Evolutionary conservation across 2,329 filamentous ascomycete genomes (phyloP).

Genomic region (Cordyceps militaris): DNA sequence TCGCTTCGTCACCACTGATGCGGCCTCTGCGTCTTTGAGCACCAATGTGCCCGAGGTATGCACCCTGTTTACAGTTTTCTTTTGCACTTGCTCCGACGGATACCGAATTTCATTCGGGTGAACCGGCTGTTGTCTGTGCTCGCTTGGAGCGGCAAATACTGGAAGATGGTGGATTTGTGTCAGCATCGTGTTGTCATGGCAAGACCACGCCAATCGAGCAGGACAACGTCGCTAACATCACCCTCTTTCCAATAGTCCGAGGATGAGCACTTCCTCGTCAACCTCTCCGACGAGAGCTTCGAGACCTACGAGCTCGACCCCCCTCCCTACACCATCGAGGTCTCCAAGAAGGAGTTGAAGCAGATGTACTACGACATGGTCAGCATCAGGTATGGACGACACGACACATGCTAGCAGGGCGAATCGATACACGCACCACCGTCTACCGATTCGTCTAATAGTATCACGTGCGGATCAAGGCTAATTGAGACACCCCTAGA

Average conservation of each 20-base stretch:
- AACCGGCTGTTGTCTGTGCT: neutral
- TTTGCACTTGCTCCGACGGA: neutral
- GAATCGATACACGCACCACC: neutral
- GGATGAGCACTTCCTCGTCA: conserved; percentile 86
- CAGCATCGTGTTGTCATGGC: neutral
- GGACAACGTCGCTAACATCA: neutral
- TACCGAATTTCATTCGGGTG: neutral
- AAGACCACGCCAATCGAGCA: neutral
- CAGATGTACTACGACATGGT: conserved; percentile 99
- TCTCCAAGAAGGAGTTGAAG: conserved; percentile 97
- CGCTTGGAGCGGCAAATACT: neutral
- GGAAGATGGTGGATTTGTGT: neutral
- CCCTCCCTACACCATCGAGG: conserved; percentile 82
- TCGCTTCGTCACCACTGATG: conserved; percentile 88
- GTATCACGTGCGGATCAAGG: neutral
- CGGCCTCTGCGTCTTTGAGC: conserved; percentile 83
- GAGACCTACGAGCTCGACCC: conserved; percentile 99
- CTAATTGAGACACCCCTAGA: conserved; percentile 42
- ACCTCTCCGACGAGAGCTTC: conserved; percentile 96
- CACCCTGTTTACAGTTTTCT: neutral
- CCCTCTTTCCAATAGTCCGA: conserved; percentile 57
- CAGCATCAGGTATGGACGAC: conserved; percentile 64
- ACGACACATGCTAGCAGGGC: neutral
- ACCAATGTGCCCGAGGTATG: conserved; percentile 54
- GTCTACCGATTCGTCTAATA: neutral